Base-by-base conservation (phyloP, 208 protist species). In the Tritrichomonas musculus region DNA sequence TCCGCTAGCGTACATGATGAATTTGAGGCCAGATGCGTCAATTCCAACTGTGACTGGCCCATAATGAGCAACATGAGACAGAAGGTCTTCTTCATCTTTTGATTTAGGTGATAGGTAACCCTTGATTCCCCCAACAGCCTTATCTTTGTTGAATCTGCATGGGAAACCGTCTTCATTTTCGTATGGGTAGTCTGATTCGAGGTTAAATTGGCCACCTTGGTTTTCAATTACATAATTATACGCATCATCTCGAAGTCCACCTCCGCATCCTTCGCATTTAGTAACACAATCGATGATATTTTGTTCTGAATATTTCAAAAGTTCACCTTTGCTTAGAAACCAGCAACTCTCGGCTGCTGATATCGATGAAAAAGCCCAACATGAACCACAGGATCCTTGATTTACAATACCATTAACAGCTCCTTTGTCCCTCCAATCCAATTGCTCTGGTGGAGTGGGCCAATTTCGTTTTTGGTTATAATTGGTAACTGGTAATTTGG, bases 331-430 rank as follows among this genome's bases (percentile, higher is more conserved):
- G 14, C n/a, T 50, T 22, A 50, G 73, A 50, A 41, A 33, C 33
- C 41, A 82, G 39, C 50, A 20, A 44, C 44, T 60, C 30, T n/a
- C 94, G 93, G 95, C 94, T 95, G 82, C 95, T 95, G 25, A 92
- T 94, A 69, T 95, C 94, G 50, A n/a, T 13, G 53, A 77, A 50
- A 95, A 94, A n/a, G 95, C 93, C 96, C 95, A 96, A 93, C 95
- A 96, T 22, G 93, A 95, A 44, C 96, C 96, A 94, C 96, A 97
- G 20, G 94, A 93, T 64, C 93, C 95, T 93, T 97, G 96, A 92
- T 97, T 92, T 84, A 96, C 96, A 4, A 95, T 88, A 60, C 60
- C 93, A 20, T 94, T 96, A 14, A 97, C 95, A 53, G 94, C 93
- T 5, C 93, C 94, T 64, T 95, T 73, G 20, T 95, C 47, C 30